Evolutionary conservation across 495 filamentous ascomycete species (phyloP).

Genomic region (Echria macrotheca): DNA sequence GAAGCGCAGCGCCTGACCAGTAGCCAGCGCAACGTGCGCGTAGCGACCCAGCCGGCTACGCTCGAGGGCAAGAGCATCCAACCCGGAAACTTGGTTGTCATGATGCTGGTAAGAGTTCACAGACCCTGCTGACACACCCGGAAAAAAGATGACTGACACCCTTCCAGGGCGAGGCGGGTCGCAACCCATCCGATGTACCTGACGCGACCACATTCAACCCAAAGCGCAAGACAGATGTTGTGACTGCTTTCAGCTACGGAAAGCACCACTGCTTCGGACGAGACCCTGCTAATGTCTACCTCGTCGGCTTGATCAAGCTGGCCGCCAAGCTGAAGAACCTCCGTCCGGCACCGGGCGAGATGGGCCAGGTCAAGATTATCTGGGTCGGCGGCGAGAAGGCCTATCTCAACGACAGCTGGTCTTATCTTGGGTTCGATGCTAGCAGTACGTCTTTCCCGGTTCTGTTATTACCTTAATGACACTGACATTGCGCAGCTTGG

Average conservation of each 20-base stretch:
- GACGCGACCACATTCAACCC: conserved; percentile 20
- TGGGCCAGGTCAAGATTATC: conserved; percentile 33
- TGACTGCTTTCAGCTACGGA: conserved; percentile 26
- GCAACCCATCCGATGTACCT: conserved; percentile 15
- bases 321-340: conserved; percentile 31
- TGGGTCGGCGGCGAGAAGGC: conserved; percentile 25
- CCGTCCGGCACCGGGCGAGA: conserved; percentile 33
- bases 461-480: not conserved
- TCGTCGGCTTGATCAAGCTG: conserved; percentile 28
- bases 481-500: conserved; percentile 7
- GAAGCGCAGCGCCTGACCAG: conserved; percentile 30
- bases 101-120: conserved; percentile 26
- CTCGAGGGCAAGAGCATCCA: conserved; percentile 24
- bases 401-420: conserved; percentile 37
- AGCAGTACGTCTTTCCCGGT: conserved; percentile 14
- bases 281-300: conserved; percentile 20
- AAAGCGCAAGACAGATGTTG: not conserved
- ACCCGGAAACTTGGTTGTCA: conserved; percentile 23
- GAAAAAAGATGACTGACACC: not conserved
- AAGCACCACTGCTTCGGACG: conserved; percentile 29
- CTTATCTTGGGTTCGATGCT: conserved; percentile 32
- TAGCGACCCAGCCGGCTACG: conserved; percentile 18
- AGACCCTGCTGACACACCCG: not conserved
- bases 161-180: conserved; percentile 26
- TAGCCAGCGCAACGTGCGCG: conserved; percentile 23